These are phyloP conservation scores for Aspergillus leporis DNA, from an alignment of 495 filamentous ascomycete species.

Conservation along the genomic window DNA sequence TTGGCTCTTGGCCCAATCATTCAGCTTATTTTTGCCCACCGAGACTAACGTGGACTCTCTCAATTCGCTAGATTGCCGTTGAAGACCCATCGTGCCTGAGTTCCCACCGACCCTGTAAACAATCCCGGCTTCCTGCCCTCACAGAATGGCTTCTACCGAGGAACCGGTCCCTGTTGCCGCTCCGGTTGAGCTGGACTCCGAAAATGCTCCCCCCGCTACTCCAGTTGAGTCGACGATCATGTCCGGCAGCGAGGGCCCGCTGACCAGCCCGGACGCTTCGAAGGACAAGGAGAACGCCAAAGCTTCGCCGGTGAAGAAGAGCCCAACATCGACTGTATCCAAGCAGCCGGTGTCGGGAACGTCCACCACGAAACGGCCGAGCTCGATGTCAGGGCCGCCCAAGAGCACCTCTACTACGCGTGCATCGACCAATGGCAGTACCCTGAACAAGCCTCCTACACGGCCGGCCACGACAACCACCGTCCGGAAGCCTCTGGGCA, in stretches of 20 bases:
- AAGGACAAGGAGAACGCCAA: slow-evolving; percentile 41
- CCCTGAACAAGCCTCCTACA: slow-evolving; percentile 47
- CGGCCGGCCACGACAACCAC: slow-evolving; percentile 42
- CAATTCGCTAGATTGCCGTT: slow-evolving; percentile 14
- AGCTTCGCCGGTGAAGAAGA: slow-evolving; percentile 33
- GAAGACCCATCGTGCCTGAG: slow-evolving; percentile 4
- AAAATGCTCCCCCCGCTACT: slow-evolving; percentile 40
- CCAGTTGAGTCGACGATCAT: slow-evolving; percentile 39
- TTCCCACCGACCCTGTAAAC: neutral
- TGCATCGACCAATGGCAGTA: slow-evolving; percentile 31
- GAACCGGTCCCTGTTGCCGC: slow-evolving; percentile 31
- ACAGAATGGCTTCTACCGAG: slow-evolving; percentile 41
- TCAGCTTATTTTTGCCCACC: slow-evolving; percentile 7
- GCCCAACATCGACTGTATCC: slow-evolving; percentile 20
- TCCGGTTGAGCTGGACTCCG: slow-evolving; percentile 29
- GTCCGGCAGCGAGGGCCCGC: slow-evolving; percentile 41
- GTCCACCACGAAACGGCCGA: slow-evolving; percentile 38
- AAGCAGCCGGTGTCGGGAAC: slow-evolving; percentile 38
- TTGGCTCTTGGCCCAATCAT: neutral
- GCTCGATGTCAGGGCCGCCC: slow-evolving; percentile 32
- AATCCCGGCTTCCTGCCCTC: neutral
- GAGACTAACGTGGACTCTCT: slow-evolving; percentile 18
- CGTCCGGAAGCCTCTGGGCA: slow-evolving; percentile 40
- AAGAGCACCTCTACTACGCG: slow-evolving; percentile 33
- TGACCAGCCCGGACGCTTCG: slow-evolving; percentile 42